Evolutionary conservation across 2,329 filamentous ascomycete species (phyloP).

Genomic region (Stylonectria norvegica): DNA sequence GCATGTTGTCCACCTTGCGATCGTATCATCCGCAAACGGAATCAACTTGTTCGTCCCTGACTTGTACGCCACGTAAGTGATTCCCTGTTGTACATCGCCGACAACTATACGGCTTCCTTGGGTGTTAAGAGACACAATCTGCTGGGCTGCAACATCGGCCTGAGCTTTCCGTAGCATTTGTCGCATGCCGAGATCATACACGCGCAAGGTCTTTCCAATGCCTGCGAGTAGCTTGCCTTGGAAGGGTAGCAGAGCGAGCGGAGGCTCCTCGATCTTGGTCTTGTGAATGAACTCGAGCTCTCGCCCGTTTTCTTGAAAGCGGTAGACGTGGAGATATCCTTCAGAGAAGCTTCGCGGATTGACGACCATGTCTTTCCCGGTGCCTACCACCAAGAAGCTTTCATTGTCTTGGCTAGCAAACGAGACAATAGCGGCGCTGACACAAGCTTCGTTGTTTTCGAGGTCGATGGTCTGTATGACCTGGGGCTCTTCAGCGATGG

Average conservation of each 20-base stretch:
- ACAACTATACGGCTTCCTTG: conserved; percentile 90
- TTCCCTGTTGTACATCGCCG: conserved; percentile 86
- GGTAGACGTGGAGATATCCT: conserved; percentile 89
- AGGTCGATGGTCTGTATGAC: conserved; percentile 78
- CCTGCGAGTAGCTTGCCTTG: conserved; percentile 88
- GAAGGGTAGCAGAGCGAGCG: conserved; percentile 86
- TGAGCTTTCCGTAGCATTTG: conserved; percentile 91
- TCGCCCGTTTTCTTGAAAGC: conserved; percentile 81
- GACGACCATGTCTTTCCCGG: conserved; percentile 82
- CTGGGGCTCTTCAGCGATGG: conserved; percentile 63
- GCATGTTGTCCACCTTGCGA: conserved; percentile 86
- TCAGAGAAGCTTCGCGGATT: conserved; percentile 71
- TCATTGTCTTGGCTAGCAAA: conserved; percentile 90
- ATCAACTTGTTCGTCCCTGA: conserved; percentile 86
- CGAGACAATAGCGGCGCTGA: conserved; percentile 77
- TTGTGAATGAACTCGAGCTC: conserved; percentile 95
- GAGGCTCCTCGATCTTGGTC: conserved; percentile 85
- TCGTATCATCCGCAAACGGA: conserved; percentile 85
- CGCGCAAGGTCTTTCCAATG: conserved; percentile 73
- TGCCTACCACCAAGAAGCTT: conserved; percentile 88
- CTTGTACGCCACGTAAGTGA: conserved; percentile 93
- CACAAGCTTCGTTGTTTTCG: conserved; percentile 84
- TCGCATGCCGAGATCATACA: conserved; percentile 91
- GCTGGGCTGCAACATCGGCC: conserved; percentile 70
- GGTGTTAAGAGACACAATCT: conserved; percentile 86